Conservation (phyloP, 2,329 filamentous ascomycete genomes). For the Diaporthe aspalathi region DNA sequence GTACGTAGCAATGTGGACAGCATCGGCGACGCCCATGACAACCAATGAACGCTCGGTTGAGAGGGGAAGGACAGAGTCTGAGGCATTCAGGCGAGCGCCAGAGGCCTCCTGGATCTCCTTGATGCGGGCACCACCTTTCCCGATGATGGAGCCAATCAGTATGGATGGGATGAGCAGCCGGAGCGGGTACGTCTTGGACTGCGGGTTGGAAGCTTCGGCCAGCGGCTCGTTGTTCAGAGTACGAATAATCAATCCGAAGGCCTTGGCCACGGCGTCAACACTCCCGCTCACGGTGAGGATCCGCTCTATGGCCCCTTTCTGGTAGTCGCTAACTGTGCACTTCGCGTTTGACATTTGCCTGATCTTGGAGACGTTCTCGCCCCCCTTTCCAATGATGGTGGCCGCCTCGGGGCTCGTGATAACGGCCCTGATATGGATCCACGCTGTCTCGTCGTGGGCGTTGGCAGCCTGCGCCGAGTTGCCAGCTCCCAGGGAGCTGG, state of each 20-base stretch:
- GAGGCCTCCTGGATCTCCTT: constrained; percentile 99
- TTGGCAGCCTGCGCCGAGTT: constrained; percentile 57
- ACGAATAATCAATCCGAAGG: constrained; percentile 97
- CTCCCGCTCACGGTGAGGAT: constrained; percentile 97
- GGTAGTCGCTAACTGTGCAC: constrained; percentile 98
- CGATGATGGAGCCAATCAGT: constrained; percentile 97
- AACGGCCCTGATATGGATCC: constrained; percentile 96
- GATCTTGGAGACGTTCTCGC: constrained; percentile 98
- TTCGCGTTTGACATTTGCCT: constrained; percentile 94
- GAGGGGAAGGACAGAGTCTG: constrained; percentile 91
- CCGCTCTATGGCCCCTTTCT: constrained; percentile 95
- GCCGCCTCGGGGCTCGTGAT: constrained; percentile 98
- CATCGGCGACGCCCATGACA: constrained; percentile 96
- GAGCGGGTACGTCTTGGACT: constrained; percentile 97
- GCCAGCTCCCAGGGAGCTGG: constrained; percentile 45
- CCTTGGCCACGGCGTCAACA: constrained; percentile 97
- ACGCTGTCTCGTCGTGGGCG: constrained; percentile 89
- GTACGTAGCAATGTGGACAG: constrained; percentile 98
- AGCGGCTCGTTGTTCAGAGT: constrained; percentile 98
- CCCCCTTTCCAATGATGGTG: constrained; percentile 97
- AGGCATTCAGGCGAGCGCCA: constrained; percentile 94
- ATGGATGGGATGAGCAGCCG: constrained; percentile 96
- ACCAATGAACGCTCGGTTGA: constrained; percentile 98
- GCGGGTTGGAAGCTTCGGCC: constrained; percentile 85
- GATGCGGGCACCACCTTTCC: constrained; percentile 94